phyloP scores from a whole-genome alignment of 345 rosid genomes.

The Excoecaria agallocha region DNA sequence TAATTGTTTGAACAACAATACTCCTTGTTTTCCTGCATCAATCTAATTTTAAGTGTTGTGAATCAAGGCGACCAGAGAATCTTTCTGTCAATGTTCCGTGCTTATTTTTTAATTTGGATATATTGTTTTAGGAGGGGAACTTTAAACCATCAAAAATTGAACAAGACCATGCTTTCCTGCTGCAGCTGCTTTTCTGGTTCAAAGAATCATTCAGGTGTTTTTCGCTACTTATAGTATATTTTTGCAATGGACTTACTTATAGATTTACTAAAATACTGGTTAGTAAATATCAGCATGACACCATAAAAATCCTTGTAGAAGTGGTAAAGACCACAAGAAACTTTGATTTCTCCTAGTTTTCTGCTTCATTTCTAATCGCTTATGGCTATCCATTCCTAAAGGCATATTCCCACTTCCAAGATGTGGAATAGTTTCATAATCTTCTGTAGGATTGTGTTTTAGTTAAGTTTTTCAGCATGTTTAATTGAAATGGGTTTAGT shows the following conservation, averaged over 20 bases:
- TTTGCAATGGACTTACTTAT: neutral
- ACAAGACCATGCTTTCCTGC: conserved; percentile 73
- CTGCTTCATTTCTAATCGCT: too few relatives aligned
- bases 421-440: neutral
- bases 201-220: conserved; percentile 78
- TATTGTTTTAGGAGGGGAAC: conserved; percentile 66
- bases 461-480: neutral
- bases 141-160: conserved; percentile 59
- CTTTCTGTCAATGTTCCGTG: too few relatives aligned
- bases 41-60: neutral
- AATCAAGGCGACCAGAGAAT: too few relatives aligned
- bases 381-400: neutral
- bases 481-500: neutral
- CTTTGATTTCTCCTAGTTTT: neutral
- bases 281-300: neutral
- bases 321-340: too few relatives aligned
- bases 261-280: neutral
- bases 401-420: neutral
- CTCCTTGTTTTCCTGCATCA: neutral
- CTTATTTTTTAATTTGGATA: conserved; percentile 20
- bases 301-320: neutral
- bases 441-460: neutral
- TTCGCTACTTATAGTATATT: conserved; percentile 14
- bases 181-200: conserved; percentile 98
- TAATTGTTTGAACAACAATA: neutral